Percentiles rank a stretch among this genome's conserved stretches.
Evolutionary conservation across 331 rosid genomes (phyloP).

Genomic region (Malus hybrid): DNA sequence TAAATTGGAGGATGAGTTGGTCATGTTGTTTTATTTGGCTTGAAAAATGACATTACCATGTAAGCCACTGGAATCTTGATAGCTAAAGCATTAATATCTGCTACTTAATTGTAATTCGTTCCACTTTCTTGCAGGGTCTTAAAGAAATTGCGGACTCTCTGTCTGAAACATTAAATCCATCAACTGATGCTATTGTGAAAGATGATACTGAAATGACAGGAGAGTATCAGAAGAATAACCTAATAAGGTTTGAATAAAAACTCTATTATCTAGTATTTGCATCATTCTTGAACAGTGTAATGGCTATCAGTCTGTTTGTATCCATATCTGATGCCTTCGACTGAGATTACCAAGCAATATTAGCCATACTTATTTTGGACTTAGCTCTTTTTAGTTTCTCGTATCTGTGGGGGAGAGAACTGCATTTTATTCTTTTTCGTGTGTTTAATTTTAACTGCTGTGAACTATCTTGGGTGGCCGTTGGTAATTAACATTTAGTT

Average conservation of each 20-base stretch:
- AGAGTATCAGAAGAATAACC: slow-evolving; percentile 24
- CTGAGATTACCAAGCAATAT: neutral
- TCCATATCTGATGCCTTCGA: neutral
- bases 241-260: slow-evolving; percentile 47
- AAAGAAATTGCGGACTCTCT: slow-evolving; percentile 45
- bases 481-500: neutral
- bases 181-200: slow-evolving; percentile 31
- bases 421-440: neutral
- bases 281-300: neutral
- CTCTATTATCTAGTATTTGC: slow-evolving; percentile 7
- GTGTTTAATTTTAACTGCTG: neutral
- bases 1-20: neutral
- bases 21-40: neutral
- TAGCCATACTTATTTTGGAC: neutral
- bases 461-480: neutral
- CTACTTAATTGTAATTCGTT: neutral
- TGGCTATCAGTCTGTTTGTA: neutral
- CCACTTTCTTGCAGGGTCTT: slow-evolving; percentile 53
- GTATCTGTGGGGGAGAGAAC: neutral
- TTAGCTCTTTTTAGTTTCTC: neutral
- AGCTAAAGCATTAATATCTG: neutral
- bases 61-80: neutral
- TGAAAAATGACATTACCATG: neutral
- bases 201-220: slow-evolving; percentile 35
- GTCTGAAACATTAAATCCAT: slow-evolving; percentile 15